Percentiles rank a stretch among this genome's conserved stretches.
These are phyloP conservation scores for Bullera alba DNA, from an alignment of 768 basidiomycete species.

Conservation along the genomic window DNA sequence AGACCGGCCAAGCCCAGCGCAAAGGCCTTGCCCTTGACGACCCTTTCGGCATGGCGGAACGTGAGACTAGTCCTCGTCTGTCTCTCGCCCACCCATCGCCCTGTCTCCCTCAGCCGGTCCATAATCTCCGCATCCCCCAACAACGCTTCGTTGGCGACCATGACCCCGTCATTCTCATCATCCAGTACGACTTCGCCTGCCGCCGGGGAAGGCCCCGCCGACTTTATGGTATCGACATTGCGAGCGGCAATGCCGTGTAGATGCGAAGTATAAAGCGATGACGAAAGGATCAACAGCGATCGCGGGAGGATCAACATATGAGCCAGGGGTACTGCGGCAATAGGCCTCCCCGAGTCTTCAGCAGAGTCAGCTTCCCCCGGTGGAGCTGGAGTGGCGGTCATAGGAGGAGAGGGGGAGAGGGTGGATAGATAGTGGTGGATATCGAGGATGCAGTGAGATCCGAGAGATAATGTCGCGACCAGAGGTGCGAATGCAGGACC, in stretches of 20 bases:
- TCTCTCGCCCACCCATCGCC: conserved; percentile 47
- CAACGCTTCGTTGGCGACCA: conserved; percentile 57
- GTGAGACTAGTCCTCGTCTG: conserved; percentile 71
- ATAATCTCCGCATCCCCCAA: conserved; percentile 50
- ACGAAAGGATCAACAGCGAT: conserved; percentile 70
- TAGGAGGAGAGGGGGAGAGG: conserved; percentile 31
- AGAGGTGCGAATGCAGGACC: conserved; percentile 80
- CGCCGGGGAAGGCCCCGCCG: conserved; percentile 24
- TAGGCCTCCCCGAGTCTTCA: conserved; percentile 47
- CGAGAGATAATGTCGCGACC: conserved; percentile 83
- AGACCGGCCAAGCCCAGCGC: conserved; percentile 4
- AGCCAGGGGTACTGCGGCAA: conserved; percentile 60
- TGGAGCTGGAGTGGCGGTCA: conserved; percentile 14
- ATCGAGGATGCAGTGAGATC: conserved; percentile 74
- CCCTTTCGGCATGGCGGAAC: conserved; percentile 71
- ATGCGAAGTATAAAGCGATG: conserved; percentile 61
- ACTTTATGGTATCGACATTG: conserved; percentile 49
- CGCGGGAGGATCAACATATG: conserved; percentile 77
- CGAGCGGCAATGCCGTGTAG: conserved; percentile 73
- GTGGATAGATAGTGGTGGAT: conserved; percentile 61
- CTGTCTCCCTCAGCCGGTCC: conserved; percentile 51
- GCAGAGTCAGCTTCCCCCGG: conserved; percentile 3
- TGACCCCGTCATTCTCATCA: conserved; percentile 32
- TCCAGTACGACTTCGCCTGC: conserved; percentile 16
- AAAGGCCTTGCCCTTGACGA: conserved; percentile 44